These are phyloP conservation scores for Ajuga reptans DNA, from an alignment of 305 asterid genomes.

Conservation along the genomic window DNA sequence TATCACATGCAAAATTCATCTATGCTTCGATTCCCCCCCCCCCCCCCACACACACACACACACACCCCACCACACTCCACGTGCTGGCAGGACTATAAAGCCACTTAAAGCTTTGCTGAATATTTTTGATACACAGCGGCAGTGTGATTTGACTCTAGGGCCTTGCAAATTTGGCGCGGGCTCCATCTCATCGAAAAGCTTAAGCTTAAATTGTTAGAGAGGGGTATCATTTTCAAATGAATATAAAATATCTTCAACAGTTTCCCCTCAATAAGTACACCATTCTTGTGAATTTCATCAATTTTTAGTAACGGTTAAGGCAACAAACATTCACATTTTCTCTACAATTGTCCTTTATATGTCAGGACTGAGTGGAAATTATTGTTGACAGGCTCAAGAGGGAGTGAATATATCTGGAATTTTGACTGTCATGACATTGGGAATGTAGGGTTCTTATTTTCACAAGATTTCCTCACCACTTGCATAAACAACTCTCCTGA, in stretches of 20 bases:
- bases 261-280: too few relatives aligned
- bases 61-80: too few relatives aligned
- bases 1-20: not conserved
- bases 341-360: conserved; percentile 7
- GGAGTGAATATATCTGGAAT: conserved; percentile 78
- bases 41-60: too few relatives aligned
- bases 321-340: not conserved
- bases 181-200: not conserved
- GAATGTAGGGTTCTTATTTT: conserved; percentile 59
- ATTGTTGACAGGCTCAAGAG: conserved; percentile 70
- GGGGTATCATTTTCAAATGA: too few relatives aligned
- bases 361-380: conserved; percentile 23
- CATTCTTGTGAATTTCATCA: not conserved
- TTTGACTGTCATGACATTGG: conserved; percentile 92
- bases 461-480: conserved; percentile 19
- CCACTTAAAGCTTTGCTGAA: too few relatives aligned
- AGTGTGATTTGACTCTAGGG: not conserved
- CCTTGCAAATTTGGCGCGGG: too few relatives aligned
- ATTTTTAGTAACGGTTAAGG: not conserved
- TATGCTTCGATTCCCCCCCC: not conserved
- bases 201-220: not conserved
- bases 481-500: conserved; percentile 28
- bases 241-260: not conserved
- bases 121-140: not conserved
- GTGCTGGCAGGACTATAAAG: too few relatives aligned